phyloP scores from a whole-genome alignment of 306 rosid genomes.

The Vachellia collinsii region DNA sequence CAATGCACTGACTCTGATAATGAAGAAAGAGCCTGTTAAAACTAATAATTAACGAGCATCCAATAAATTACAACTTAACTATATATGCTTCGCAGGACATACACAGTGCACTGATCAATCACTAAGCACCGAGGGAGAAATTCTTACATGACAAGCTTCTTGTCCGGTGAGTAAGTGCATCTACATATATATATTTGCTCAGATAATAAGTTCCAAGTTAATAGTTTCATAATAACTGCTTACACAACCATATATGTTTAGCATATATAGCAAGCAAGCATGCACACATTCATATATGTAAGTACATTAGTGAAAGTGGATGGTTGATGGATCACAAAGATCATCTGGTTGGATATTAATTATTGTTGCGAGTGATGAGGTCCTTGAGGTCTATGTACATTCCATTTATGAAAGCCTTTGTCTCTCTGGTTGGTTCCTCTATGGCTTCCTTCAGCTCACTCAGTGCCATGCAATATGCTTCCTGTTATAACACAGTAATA shows the following conservation, averaged over 20 bases:
- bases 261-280: not conserved
- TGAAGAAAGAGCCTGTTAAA: not conserved
- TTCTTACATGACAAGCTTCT: not conserved
- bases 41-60: not conserved
- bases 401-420: conserved; percentile 40
- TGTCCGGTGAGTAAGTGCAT: not conserved
- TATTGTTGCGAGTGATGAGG: not conserved
- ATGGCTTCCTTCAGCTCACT: conserved; percentile 45
- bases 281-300: not conserved
- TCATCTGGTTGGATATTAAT: conserved; percentile 10
- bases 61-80: not conserved
- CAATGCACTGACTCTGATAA: not conserved
- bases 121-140: not conserved
- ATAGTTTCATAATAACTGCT: not conserved
- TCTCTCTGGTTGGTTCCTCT: conserved; percentile 46
- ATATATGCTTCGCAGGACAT: not conserved
- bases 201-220: not conserved
- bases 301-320: not conserved
- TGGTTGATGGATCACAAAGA: not conserved
- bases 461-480: conserved; percentile 49
- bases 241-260: not conserved
- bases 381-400: conserved; percentile 38
- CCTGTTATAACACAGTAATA: conserved; percentile 22
- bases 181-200: not conserved
- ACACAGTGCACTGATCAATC: not conserved